phyloP scores from a whole-genome alignment of 1,284 basidiomycete species.

The Puccinia hordei region DNA sequence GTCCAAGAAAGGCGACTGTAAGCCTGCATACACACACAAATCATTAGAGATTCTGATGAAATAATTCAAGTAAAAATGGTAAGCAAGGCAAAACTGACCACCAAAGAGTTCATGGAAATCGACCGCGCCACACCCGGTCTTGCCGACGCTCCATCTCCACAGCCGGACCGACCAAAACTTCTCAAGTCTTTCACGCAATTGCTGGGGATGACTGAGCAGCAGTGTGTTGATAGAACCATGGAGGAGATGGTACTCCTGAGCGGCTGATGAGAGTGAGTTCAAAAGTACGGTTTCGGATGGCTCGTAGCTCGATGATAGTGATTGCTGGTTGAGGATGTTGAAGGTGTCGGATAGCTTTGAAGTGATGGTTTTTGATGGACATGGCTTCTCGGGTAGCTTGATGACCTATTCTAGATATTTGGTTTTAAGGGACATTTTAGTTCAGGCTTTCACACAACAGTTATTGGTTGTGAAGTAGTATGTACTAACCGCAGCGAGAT shows the following conservation, averaged over 20 bases:
- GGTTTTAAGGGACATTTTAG: not conserved
- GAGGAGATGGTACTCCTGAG: conserved; percentile 44
- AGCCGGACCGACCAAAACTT: conserved; percentile 49
- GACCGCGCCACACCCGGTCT: conserved; percentile 43
- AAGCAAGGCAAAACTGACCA: not conserved
- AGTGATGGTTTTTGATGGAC: not conserved
- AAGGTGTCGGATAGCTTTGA: conserved; percentile 22
- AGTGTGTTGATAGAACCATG: conserved; percentile 21
- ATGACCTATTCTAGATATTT: conserved; percentile 39
- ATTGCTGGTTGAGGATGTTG: conserved; percentile 1
- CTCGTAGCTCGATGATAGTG: conserved; percentile 5
- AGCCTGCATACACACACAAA: not conserved
- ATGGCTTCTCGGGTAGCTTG: conserved; percentile 6
- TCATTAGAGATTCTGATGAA: not conserved
- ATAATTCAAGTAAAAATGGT: not conserved
- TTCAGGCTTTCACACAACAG: not conserved
- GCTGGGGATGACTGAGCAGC: not conserved
- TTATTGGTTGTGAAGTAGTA: not conserved
- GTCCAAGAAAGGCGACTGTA: conserved; percentile 27
- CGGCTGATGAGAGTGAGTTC: conserved; percentile 19
- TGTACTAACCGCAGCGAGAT: conserved; percentile 44
- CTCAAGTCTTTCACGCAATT: conserved; percentile 28
- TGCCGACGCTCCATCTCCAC: conserved; percentile 48
- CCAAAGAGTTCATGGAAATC: conserved; percentile 49
- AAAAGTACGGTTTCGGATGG: conserved; percentile 38